Percentiles rank a stretch among this genome's conserved stretches.
Evolutionary conservation across 768 basidiomycete genomes (phyloP).

Genomic region (Tulasnella sp.): DNA sequence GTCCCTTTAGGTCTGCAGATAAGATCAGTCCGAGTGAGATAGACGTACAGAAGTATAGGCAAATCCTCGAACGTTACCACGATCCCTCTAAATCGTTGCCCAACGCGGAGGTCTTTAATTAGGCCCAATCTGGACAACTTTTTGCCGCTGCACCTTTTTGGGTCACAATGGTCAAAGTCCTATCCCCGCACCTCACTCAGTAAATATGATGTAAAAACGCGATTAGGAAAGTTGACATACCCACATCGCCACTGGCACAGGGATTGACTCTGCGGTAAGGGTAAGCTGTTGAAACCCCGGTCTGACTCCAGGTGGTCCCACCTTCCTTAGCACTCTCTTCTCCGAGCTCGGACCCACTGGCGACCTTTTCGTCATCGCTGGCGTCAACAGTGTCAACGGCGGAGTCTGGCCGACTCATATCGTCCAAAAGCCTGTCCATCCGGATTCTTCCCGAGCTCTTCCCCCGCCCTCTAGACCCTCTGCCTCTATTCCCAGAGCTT

Average conservation of each 20-base stretch:
- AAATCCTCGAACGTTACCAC: conserved; percentile 77
- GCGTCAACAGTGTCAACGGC: conserved; percentile 47
- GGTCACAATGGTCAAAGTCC: conserved; percentile 99
- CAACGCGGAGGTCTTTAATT: conserved; percentile 78
- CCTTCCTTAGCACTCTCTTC: conserved; percentile 1
- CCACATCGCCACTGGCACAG: conserved; percentile 92
- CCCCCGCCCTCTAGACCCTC: conserved; percentile 21
- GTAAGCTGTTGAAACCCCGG: background rate
- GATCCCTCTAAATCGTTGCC: conserved; percentile 82
- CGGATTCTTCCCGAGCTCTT: conserved; percentile 25
- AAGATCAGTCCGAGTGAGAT: background rate
- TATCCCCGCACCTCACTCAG: conserved; percentile 36
- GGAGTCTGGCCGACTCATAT: conserved; percentile 54
- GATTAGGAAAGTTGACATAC: conserved; percentile 47
- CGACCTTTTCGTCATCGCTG: conserved; percentile 41
- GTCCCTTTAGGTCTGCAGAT: conserved; percentile 73
- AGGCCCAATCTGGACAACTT: conserved; percentile 82
- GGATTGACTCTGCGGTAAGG: conserved; percentile 32
- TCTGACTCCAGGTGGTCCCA: background rate
- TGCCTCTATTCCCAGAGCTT: conserved; percentile 23
- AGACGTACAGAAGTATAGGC: conserved; percentile 3
- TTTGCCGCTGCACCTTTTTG: conserved; percentile 81
- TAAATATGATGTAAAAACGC: background rate
- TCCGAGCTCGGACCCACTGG: conserved; percentile 38
- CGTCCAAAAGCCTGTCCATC: conserved; percentile 30